Evolutionary conservation across 257 asterid species (phyloP).

Genomic region (Echites panduratus): DNA sequence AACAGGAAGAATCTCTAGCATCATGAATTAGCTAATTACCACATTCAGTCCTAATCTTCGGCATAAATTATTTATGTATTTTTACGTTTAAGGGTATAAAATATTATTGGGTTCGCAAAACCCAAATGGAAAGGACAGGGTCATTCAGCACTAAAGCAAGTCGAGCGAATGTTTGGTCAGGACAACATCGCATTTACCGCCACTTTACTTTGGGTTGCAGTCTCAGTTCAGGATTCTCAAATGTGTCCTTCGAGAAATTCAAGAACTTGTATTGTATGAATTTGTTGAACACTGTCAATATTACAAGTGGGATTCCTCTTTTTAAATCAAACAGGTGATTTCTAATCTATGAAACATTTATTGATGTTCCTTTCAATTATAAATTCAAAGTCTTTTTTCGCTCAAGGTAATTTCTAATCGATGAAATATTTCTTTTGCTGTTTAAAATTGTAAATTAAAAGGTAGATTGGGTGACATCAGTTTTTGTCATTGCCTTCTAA

Average conservation of each 20-base stretch:
- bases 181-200: conserved; percentile 2
- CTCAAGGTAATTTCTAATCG: conserved; percentile 33
- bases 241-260: conserved; percentile 27
- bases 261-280: conserved; percentile 18
- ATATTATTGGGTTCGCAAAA: background rate
- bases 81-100: background rate
- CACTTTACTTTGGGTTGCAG: conserved; percentile 3
- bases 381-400: conserved; percentile 6
- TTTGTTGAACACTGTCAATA: background rate
- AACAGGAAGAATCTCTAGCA: background rate
- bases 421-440: background rate
- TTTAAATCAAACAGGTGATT: conserved; percentile 42
- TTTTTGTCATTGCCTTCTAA: background rate
- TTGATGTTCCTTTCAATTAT: background rate
- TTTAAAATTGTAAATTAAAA: background rate
- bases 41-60: background rate
- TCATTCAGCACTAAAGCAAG: conserved; percentile 1
- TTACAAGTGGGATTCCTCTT: conserved; percentile 9
- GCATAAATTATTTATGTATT: background rate
- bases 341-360: background rate
- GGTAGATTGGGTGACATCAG: background rate
- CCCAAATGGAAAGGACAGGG: conserved; percentile 7
- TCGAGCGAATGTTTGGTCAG: background rate
- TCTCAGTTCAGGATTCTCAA: conserved; percentile 20
- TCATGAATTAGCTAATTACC: background rate